These are phyloP conservation scores for Dactylonectria macrodidyma DNA, from an alignment of 2,329 filamentous ascomycete species.

Conservation along the genomic window DNA sequence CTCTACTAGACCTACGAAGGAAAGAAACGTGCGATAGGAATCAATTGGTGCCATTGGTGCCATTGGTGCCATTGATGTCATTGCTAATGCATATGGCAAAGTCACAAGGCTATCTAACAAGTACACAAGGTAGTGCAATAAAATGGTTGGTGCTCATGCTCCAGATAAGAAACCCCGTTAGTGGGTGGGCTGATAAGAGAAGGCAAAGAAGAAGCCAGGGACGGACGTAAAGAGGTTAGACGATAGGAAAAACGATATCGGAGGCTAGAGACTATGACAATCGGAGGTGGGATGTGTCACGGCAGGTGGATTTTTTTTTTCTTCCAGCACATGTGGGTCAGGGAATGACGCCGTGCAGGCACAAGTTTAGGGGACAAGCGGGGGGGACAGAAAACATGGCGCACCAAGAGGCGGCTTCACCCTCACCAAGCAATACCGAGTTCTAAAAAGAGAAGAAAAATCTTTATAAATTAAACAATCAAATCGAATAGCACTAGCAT, in stretches of 20 bases:
- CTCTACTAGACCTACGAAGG: not conserved
- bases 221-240: not conserved
- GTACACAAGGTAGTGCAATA: not conserved
- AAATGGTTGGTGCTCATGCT: slow-evolving; percentile 9
- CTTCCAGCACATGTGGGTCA: not conserved
- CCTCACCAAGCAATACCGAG: too few species aligned
- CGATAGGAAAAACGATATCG: not conserved
- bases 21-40: not conserved
- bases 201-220: not conserved
- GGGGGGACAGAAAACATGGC: too few species aligned
- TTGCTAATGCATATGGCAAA: not conserved
- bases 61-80: too few species aligned
- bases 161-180: not conserved
- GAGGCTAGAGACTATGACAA: not conserved
- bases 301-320: not conserved
- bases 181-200: not conserved
- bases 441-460: too few species aligned
- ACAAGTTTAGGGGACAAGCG: not conserved
- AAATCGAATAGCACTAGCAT: too few species aligned
- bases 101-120: not conserved
- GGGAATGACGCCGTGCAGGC: not conserved
- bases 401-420: too few species aligned
- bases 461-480: too few species aligned
- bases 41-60: not conserved
- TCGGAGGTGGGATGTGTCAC: not conserved